These are phyloP conservation scores for Euphorbia tirucalli DNA, from an alignment of 345 rosid species.

Conservation along the genomic window DNA sequence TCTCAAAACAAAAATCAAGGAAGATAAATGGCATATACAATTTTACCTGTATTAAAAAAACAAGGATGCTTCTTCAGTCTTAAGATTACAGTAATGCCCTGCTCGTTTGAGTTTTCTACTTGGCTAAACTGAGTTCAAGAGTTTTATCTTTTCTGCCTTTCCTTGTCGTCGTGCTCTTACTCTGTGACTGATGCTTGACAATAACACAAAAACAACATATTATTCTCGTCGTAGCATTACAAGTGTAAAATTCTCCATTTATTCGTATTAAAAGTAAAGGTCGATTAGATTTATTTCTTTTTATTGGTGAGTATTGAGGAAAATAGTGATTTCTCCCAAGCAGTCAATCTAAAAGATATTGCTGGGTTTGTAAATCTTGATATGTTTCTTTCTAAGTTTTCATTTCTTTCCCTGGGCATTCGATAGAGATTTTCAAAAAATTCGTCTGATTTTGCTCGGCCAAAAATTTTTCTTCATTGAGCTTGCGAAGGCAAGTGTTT, in stretches of 20 bases:
- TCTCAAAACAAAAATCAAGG: not conserved
- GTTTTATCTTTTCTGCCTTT: too few relatives aligned
- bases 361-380: too few relatives aligned
- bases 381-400: not conserved
- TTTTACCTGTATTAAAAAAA: not conserved
- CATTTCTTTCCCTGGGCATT: not conserved
- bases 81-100: too few relatives aligned
- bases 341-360: not conserved
- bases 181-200: too few relatives aligned
- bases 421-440: not conserved
- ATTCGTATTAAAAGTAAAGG: not conserved
- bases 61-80: not conserved
- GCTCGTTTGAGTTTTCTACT: too few relatives aligned
- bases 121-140: too few relatives aligned
- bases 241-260: not conserved
- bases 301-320: not conserved
- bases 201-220: too few relatives aligned
- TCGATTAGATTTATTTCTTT: not conserved
- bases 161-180: too few relatives aligned
- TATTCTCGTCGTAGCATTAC: too few relatives aligned
- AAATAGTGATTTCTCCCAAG: not conserved
- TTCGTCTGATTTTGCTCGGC: constrained; percentile 1
- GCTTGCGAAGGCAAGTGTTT: not conserved
- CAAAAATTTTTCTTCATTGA: not conserved
- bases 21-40: not conserved